These are phyloP conservation scores for Exophiala dermatitidis DNA, from an alignment of 2,329 filamentous ascomycete genomes.

Conservation along the genomic window DNA sequence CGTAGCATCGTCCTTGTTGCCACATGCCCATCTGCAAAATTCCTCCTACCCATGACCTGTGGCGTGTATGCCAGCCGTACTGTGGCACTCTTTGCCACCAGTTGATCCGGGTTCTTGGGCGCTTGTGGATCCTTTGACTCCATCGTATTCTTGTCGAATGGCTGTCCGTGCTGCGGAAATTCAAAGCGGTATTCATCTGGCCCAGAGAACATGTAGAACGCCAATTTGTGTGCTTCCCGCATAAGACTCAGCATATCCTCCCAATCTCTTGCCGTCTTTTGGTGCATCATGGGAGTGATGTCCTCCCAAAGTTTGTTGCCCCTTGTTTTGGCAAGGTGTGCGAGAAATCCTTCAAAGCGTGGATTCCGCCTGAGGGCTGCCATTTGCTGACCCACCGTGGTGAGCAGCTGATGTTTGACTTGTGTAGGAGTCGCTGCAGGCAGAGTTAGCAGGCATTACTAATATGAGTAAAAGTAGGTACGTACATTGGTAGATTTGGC, in stretches of 20 bases:
- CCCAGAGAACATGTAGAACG: constrained; percentile 14
- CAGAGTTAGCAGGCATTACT: not conserved
- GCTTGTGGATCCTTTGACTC: constrained; percentile 3
- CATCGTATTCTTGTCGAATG: constrained; percentile 10
- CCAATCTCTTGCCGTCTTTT: constrained; percentile 17
- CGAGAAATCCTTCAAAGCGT: constrained; percentile 11
- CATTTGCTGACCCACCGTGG: constrained; percentile 16
- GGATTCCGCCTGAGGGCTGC: constrained; percentile 8
- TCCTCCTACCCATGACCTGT: constrained; percentile 8
- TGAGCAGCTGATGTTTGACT: constrained; percentile 19
- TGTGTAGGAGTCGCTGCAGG: constrained; percentile 15
- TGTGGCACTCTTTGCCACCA: constrained; percentile 8
- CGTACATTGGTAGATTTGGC: constrained; percentile 18
- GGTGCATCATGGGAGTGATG: constrained; percentile 19
- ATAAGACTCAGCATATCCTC: constrained; percentile 18
- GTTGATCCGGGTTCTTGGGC: constrained; percentile 6
- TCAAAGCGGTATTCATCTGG: constrained; percentile 21
- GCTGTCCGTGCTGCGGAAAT: constrained; percentile 1
- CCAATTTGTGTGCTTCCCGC: constrained; percentile 20
- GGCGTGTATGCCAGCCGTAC: constrained; percentile 16
- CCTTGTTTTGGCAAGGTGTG: constrained; percentile 7
- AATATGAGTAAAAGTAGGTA: not conserved
- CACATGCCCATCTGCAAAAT: constrained; percentile 9
- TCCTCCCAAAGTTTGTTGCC: constrained; percentile 19
- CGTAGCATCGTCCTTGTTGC: constrained; percentile 3